Conservation (phyloP, 2,329 filamentous ascomycete species). For the Monilinia laxa region DNA sequence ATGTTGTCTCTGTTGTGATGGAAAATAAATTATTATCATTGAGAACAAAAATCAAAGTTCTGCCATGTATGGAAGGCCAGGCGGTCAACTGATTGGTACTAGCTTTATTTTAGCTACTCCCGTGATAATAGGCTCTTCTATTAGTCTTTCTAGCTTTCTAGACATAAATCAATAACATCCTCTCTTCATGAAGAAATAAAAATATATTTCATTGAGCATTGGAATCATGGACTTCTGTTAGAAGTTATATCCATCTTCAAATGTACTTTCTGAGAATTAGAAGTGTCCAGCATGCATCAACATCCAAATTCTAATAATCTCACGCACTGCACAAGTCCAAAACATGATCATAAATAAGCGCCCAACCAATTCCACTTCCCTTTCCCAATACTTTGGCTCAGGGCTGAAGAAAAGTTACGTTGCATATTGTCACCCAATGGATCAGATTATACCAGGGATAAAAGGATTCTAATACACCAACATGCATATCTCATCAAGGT, state of each 20-base stretch:
- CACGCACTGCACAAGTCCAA: background rate
- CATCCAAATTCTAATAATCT: background rate
- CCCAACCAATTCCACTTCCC: background rate
- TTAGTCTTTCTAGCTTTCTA: too few species aligned
- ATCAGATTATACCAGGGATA: background rate
- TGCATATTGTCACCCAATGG: slow-evolving; percentile 12
- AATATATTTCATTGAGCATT: too few species aligned
- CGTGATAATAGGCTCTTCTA: too few species aligned
- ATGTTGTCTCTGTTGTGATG: background rate
- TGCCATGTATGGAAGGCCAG: background rate
- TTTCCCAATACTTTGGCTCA: background rate
- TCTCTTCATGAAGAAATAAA: background rate
- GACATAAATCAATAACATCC: too few species aligned
- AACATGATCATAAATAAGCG: background rate
- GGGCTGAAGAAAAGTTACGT: slow-evolving; percentile 7
- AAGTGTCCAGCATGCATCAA: too few species aligned
- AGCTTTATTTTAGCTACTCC: background rate
- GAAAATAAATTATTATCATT: background rate
- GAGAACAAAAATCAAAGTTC: slow-evolving; percentile 17
- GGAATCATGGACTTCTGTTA: too few species aligned
- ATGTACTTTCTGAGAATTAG: too few species aligned
- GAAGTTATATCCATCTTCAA: too few species aligned
- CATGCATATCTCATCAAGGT: slow-evolving; percentile 4
- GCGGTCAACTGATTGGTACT: background rate
- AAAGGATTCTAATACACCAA: background rate